Conservation (phyloP, 805 yeast species). For the Wickerhamomyces mucosus region DNA sequence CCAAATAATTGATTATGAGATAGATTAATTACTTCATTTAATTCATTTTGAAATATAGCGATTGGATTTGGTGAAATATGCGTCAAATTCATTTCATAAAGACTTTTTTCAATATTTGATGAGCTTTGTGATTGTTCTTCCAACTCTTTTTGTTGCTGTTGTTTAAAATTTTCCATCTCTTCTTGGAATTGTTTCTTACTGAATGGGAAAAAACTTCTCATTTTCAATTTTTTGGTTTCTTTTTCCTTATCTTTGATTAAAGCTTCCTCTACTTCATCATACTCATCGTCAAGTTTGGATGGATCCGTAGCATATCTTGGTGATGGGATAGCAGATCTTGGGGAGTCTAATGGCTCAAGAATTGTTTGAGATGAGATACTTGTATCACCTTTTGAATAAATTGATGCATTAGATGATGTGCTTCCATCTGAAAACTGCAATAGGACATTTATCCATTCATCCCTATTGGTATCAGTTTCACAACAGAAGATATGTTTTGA, state of each 20-base stretch:
- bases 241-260: slow-evolving; percentile 14
- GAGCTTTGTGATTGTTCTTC: slow-evolving; percentile 1
- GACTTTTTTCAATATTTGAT: slow-evolving; percentile 20
- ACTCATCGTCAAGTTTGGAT: slow-evolving; percentile 6
- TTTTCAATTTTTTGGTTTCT: slow-evolving; percentile 38
- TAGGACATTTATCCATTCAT: slow-evolving; percentile 52
- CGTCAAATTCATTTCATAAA: slow-evolving; percentile 24
- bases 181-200: slow-evolving; percentile 27
- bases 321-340: slow-evolving; percentile 1
- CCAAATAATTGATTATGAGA: slow-evolving; percentile 40
- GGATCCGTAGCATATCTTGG: slow-evolving; percentile 4
- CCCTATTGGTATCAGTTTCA: slow-evolving; percentile 70
- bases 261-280: slow-evolving; percentile 13
- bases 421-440: slow-evolving; percentile 23
- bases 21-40: slow-evolving; percentile 39
- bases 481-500: slow-evolving; percentile 66
- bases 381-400: background rate
- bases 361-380: background rate
- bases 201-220: slow-evolving; percentile 54
- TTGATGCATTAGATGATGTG: slow-evolving; percentile 2
- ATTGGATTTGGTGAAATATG: no score
- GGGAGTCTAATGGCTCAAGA: slow-evolving; percentile 2
- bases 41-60: slow-evolving; percentile 55
- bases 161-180: slow-evolving; percentile 2
- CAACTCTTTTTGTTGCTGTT: no score